phyloP scores from a whole-genome alignment of 148 eudicot species.

The Dianthus caryophyllus region DNA sequence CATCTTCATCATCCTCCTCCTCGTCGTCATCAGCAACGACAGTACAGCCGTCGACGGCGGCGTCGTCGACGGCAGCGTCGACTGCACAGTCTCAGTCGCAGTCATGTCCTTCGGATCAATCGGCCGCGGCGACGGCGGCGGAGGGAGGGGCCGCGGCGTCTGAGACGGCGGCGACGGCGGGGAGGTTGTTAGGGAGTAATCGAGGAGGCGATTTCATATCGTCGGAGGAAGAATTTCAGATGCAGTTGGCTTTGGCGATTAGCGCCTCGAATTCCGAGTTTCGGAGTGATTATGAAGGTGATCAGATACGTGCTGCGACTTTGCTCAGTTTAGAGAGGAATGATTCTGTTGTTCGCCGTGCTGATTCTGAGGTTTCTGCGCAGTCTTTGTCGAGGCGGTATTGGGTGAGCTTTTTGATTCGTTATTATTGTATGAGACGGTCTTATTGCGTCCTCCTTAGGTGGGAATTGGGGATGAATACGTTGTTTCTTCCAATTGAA shows the following conservation, averaged over 20 bases:
- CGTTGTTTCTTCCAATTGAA: no score
- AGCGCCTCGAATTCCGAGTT: conserved; percentile 70
- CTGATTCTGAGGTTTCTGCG: conserved; percentile 42
- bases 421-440: conserved; percentile 11
- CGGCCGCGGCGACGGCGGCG: conserved; percentile 20
- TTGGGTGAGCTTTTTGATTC: conserved; percentile 55
- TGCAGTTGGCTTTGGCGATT: conserved; percentile 88
- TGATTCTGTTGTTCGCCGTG: conserved; percentile 32
- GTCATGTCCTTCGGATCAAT: no score
- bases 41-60: conserved; percentile 8
- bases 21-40: not conserved
- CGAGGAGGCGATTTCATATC: conserved; percentile 53
- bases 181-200: not conserved
- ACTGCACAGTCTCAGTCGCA: no score
- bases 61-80: conserved; percentile 9
- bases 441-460: not conserved
- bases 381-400: conserved; percentile 71
- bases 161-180: not conserved
- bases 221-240: conserved; percentile 92
- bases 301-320: no score
- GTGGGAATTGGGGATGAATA: no score
- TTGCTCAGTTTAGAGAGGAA: no score
- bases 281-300: no score
- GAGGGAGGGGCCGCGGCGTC: not conserved
- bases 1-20: conserved; percentile 18